Evolutionary conservation across 495 filamentous ascomycete species (phyloP).

Genomic region (Copromyces sp.): DNA sequence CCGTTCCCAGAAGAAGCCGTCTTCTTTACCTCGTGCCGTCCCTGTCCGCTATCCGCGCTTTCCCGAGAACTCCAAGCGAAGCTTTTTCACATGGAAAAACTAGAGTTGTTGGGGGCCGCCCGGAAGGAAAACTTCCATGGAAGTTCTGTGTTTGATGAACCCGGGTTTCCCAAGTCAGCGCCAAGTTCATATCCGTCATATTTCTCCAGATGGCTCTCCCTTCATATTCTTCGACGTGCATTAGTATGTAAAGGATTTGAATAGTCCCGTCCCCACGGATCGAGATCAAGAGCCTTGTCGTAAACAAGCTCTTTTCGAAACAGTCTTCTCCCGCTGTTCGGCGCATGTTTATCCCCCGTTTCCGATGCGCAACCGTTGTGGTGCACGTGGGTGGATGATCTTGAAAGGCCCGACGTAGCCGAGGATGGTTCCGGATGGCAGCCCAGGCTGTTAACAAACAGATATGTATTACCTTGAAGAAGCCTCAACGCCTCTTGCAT

Average conservation of each 20-base stretch:
- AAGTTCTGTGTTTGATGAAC: not conserved
- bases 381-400: not conserved
- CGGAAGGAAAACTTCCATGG: not conserved
- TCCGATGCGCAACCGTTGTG: not conserved
- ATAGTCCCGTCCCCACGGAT: not conserved
- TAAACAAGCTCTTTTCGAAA: not conserved
- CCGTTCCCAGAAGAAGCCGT: not conserved
- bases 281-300: not conserved
- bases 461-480: not conserved
- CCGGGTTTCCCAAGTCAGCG: not conserved
- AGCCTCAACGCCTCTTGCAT: not conserved
- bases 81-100: not conserved
- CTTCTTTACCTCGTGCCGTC: not conserved
- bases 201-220: not conserved
- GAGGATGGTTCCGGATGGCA: not conserved
- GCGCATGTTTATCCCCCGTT: not conserved
- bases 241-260: not conserved
- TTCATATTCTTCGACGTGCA: not conserved
- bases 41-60: not conserved
- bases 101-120: not conserved
- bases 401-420: not conserved
- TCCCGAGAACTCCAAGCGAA: not conserved
- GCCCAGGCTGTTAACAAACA: not conserved
- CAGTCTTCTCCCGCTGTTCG: not conserved
- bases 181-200: not conserved